Evolutionary conservation across 2,329 filamentous ascomycete species (phyloP), one percentile per base, ranked within the genome.

Genomic region (Xylariaceae sp.): DNA sequence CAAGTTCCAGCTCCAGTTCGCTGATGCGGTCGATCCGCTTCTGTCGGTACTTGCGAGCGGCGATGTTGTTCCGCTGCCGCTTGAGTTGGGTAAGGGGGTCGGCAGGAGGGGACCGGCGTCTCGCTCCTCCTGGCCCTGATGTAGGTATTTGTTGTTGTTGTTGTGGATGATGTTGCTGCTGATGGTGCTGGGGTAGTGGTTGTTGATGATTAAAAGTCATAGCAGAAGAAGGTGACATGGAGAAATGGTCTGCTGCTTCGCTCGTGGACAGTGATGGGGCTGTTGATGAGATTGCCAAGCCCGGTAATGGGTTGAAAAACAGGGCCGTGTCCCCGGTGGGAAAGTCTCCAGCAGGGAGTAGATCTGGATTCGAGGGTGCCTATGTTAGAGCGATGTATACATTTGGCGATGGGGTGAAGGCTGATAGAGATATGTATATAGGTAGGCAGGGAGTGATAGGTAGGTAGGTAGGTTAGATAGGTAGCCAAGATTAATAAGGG

Each of bases 31-130:
- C 81, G 23, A 85, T 69, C 31, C 80, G 76, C 58, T 82, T 83
- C 57, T 85, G 81, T 17, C 82, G 76, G 56, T 84, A 85, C 45
- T 81, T 79, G 45, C 79, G 73, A 19, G 82, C 82, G n/a, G 82
- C 81, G 45, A 83, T 69, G 11, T 81, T 85, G 59, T 86, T 85
- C 45, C 76, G 73, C 45, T 76, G 74, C 18, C 82, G 78, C 59
- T 84, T 84, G 53, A 68, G 54, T 13, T 59, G 54, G 4, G 57
- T 59, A 9, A 59, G 54, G 2, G 54, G 46, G 40, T 61, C 59
- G 9, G 50, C 52, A 2, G 52, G 48, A 5, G 57, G 48, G 18
- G 53, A 54, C 9, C 51, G 53, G 27, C 51, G 40, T 17, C 49
- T 53, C 51, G n/a, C n/a, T n/a, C n/a, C n/a, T n/a, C n/a, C n/a